Conservation (phyloP, 225 moss, liverwort and hornwort genomes). For the Physcomitrellopsis africana region DNA sequence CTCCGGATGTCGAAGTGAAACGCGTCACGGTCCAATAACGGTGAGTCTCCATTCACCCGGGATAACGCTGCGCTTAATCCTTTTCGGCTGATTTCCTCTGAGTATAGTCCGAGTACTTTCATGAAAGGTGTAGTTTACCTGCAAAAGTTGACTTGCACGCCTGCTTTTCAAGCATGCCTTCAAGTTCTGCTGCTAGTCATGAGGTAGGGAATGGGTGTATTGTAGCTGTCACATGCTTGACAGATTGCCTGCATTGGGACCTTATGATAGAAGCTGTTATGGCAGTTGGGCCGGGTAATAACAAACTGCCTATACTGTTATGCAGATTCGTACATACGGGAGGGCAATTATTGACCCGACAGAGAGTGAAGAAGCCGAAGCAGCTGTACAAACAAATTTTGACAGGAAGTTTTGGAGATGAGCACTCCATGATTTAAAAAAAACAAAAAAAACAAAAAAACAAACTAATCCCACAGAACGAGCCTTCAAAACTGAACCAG, state of each 20-base stretch:
- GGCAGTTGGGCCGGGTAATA: neutral
- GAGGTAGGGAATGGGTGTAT: too few relatives aligned
- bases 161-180: too few relatives aligned
- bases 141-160: too few relatives aligned
- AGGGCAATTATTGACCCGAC: conserved; percentile 19
- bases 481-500: neutral
- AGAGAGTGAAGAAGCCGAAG: conserved; percentile 36
- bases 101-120: too few relatives aligned
- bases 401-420: conserved; percentile 52
- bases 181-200: too few relatives aligned
- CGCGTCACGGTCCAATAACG: conserved; percentile 42
- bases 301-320: neutral
- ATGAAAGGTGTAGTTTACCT: too few relatives aligned
- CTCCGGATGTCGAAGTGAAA: conserved; percentile 36
- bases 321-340: conserved; percentile 14
- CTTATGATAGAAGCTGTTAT: neutral
- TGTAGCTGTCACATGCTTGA: too few relatives aligned
- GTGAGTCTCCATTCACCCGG: conserved; percentile 30
- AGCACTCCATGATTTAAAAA: conserved; percentile 31
- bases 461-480: too few relatives aligned
- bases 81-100: neutral
- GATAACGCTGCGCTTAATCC: neutral
- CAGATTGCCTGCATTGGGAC: neutral
- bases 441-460: neutral
- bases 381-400: conserved; percentile 51